Conservation (phyloP, 768 basidiomycete species). For the Russula compacta region DNA sequence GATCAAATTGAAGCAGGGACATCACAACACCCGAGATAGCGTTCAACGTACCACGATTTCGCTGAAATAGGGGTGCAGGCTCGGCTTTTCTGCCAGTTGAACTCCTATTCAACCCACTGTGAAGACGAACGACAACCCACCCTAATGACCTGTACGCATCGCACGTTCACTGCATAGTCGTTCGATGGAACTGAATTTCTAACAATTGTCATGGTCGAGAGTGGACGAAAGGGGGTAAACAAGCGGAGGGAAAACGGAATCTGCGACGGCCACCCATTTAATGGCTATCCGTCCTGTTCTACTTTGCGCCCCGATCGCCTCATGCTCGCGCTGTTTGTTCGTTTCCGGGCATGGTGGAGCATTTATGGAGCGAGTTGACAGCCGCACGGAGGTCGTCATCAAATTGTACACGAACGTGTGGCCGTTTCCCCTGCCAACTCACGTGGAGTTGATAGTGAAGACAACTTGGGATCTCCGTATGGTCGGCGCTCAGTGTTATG, state of each 20-base stretch:
- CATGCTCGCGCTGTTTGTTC: neutral
- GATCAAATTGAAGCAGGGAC: neutral
- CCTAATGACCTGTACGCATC: slow-evolving; percentile 6
- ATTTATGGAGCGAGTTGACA: neutral
- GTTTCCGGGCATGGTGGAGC: neutral
- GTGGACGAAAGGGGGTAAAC: neutral
- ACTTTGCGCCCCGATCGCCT: neutral
- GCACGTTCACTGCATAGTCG: slow-evolving; percentile 5
- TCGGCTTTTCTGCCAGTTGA: neutral
- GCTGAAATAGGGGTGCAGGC: neutral
- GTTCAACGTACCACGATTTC: slow-evolving; percentile 11
- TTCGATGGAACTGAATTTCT: neutral
- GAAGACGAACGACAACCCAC: neutral
- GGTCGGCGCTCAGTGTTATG: neutral
- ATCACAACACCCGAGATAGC: neutral
- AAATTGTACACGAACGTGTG: neutral
- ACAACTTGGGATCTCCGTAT: neutral
- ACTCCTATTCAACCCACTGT: neutral
- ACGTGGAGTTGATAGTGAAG: neutral
- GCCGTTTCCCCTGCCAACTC: neutral
- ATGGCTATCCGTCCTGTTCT: neutral
- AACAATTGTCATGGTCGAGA: neutral
- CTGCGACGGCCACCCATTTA: neutral
- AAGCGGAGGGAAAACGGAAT: neutral
- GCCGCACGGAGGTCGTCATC: neutral